Evolutionary conservation across 2,329 filamentous ascomycete genomes (phyloP), one percentile per base, ranked within the genome.

Genomic region (Fusarium subglutinans): DNA sequence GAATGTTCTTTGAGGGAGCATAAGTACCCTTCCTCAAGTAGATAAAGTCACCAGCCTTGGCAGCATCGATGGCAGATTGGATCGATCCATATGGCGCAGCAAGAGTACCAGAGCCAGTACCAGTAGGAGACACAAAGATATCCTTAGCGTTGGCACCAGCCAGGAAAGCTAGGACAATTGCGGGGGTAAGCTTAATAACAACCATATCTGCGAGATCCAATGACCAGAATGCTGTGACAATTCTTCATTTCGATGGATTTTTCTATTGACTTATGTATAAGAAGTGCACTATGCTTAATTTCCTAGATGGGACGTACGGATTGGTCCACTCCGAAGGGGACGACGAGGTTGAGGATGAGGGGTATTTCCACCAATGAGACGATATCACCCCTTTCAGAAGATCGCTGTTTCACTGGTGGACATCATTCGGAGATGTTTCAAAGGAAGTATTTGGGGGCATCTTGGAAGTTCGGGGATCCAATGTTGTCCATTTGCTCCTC

Each of bases 21-120:
- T 87, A 87, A n/a, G 81, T 86, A 60, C 86, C 85, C 14, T 85
- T 84, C 13, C 83, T 83, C 8, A 87, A 79, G 50, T 83, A 83
- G 43, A 87, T 85, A 12, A 80, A 84, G 63, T 86, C 85, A 11
- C 86, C 86, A 35, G 86, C 83, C 13, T 79, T 81, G 20, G 86
- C 86, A 30, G 80, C 82, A 71, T 86, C 76, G 9, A 87, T 82
- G 2, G 85, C 86, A 7, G 80, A 78, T 75, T 87, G 86, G 28
- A 87, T 87, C 3, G 85, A 86, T 15, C 81, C 83, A 41, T 82
- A 83, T 3, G 86, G 86, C 3, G 82, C 76, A 10, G 78, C 77
- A 20, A 84, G 78, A 2, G 82, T 82, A 17, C 85, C 86, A 26
- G 74, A 80, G 28, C 83, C 84, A 9, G 28, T 67, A 33, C 86